These are phyloP conservation scores for Silybum marianum DNA, from an alignment of 129 eudicot species.

Conservation along the genomic window DNA sequence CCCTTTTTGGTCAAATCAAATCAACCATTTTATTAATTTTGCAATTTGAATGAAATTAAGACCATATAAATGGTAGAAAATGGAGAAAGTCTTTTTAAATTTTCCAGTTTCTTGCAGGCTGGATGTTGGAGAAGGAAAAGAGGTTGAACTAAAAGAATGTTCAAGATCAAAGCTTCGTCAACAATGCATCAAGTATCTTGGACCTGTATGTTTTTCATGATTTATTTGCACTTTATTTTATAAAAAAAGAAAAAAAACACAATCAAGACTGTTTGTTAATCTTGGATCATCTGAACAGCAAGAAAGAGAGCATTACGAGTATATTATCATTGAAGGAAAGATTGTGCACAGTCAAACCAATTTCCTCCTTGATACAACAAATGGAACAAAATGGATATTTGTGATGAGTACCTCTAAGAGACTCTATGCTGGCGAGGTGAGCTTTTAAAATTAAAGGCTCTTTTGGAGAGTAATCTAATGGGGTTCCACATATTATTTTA, in stretches of 20 bases:
- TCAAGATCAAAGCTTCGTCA: constrained; percentile 82
- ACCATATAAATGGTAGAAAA: neutral
- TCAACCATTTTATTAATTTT: neutral
- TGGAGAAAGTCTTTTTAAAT: neutral
- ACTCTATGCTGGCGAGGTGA: constrained; percentile 82
- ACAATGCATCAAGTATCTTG: constrained; percentile 93
- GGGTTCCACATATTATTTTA: too few species aligned
- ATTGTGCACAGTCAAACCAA: constrained; percentile 55
- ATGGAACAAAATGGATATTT: constrained; percentile 79
- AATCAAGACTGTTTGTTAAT: neutral
- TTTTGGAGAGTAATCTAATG: too few species aligned
- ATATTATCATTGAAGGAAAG: constrained; percentile 65
- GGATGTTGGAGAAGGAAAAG: constrained; percentile 97
- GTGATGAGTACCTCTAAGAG: constrained; percentile 75
- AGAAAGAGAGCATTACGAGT: constrained; percentile 86
- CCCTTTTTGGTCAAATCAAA: neutral
- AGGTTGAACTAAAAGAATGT: constrained; percentile 77
- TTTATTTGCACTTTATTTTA: constrained; percentile 1
- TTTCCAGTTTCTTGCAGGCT: constrained; percentile 47
- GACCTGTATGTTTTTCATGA: constrained; percentile 66
- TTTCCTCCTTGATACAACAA: constrained; percentile 58
- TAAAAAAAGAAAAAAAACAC: neutral
- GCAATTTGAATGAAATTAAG: neutral
- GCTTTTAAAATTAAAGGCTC: constrained; percentile 5
- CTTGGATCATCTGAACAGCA: constrained; percentile 45